These are phyloP conservation scores for Xerocomus spinulosus DNA, from an alignment of 768 basidiomycete species.

Conservation along the genomic window DNA sequence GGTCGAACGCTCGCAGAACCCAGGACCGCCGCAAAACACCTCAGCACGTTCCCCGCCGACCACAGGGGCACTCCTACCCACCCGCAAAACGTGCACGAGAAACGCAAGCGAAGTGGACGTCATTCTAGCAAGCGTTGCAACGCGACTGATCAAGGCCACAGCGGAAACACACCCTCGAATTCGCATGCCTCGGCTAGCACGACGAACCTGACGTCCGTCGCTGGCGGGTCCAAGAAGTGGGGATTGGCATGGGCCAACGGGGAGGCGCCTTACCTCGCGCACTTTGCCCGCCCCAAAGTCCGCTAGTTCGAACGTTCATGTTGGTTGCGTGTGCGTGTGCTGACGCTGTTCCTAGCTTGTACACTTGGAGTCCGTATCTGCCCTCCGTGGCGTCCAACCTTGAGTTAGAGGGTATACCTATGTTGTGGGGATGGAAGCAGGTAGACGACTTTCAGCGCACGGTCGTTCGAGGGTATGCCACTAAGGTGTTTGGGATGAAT, in stretches of 20 bases:
- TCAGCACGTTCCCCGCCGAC: neutral
- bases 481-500: slow-evolving; percentile 63
- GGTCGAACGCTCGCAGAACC: slow-evolving; percentile 4
- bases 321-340: neutral
- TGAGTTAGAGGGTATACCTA: slow-evolving; percentile 57
- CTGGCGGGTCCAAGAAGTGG: slow-evolving; percentile 39
- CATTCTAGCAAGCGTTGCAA: slow-evolving; percentile 16
- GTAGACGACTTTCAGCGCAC: slow-evolving; percentile 41
- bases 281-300: slow-evolving; percentile 46
- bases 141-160: slow-evolving; percentile 7
- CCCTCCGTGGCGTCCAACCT: slow-evolving; percentile 38
- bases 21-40: neutral
- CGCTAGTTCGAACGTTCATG: slow-evolving; percentile 35
- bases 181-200: neutral
- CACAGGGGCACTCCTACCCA: neutral
- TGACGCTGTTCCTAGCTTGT: slow-evolving; percentile 36
- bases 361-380: slow-evolving; percentile 62
- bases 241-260: slow-evolving; percentile 68
- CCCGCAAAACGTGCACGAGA: slow-evolving; percentile 6
- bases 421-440: slow-evolving; percentile 68
- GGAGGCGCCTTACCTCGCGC: slow-evolving; percentile 42
- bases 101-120: slow-evolving; percentile 14
- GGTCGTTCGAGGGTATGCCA: slow-evolving; percentile 51
- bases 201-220: neutral
- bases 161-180: neutral